Base-by-base conservation (phyloP, 139 green algal genomes). In the Deuterostichococcus epilithicus region DNA sequence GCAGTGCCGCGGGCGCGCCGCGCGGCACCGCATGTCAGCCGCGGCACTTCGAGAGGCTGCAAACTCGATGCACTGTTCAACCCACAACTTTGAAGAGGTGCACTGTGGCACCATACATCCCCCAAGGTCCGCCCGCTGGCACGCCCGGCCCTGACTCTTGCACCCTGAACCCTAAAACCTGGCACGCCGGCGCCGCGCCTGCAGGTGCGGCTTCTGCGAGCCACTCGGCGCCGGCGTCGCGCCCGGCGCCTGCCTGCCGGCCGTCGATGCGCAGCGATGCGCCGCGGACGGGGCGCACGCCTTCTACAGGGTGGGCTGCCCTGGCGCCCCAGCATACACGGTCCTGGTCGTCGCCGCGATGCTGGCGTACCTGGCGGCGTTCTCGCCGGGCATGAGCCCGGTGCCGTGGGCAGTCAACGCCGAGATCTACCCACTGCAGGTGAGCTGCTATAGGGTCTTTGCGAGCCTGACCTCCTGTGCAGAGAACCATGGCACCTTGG, bases 351-450 rank as follows among this genome's bases (percentile, higher is more conserved):
- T 93, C 0, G 67, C n/a, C 1, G 76, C 78, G 23, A 75, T 94
- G 47, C 68, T 89, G 68, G 34, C 84, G 28, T 95, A 95, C 74
- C 78, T 95, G 38, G 73, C 82, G 36, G 81, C 83, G 0, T 95
- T 95, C 83, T 82, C 85, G 15, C 87, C 89, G 1, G 90, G 90
- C 63, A 78, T 94, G 79, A 84, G 88, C 0, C 90, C 90, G 0
- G 84, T 95, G 37, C 90, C 90, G 10, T 95, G 90, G 90, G 87
- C 89, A 1, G 81, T 95, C 22, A 92, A 92, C 58, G 75, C 86
- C 2, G 89, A 95, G 52, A 93, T 95, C 69, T 95, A 91, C 66
- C 89, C 90, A 20, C 35, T 84, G 30, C 59, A 83, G 68, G 79
- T 87, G n/a, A 34, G 10, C 45, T 60, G 45, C 18, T 18, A 60